These are phyloP conservation scores for Phialophora expanda DNA, from an alignment of 2,329 filamentous ascomycete genomes.

Conservation along the genomic window DNA sequence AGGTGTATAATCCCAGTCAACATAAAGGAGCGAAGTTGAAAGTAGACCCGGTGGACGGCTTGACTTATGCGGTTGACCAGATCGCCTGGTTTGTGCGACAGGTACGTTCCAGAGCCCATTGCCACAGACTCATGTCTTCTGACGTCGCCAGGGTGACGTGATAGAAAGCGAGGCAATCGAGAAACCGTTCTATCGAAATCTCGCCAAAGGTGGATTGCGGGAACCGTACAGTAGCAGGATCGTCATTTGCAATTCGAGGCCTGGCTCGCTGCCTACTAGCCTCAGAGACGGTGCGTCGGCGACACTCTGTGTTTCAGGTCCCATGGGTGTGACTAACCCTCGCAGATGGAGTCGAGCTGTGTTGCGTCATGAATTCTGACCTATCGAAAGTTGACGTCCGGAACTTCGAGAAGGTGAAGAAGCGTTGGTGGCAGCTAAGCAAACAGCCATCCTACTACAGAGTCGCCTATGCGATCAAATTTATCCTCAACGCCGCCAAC, in stretches of 20 bases:
- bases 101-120: not conserved
- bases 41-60: constrained; percentile 1
- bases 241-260: constrained; percentile 9
- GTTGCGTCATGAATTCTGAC: constrained; percentile 14
- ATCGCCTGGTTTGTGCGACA: constrained; percentile 16
- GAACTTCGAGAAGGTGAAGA: constrained; percentile 15
- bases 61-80: constrained; percentile 16
- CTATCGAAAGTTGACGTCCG: constrained; percentile 1
- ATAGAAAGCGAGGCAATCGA: constrained; percentile 11
- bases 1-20: constrained; percentile 6
- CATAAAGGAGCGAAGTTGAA: constrained; percentile 11
- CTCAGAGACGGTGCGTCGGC: not conserved
- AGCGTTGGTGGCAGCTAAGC: constrained; percentile 11
- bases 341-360: constrained; percentile 10
- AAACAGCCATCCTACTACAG: constrained; percentile 14
- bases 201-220: not conserved
- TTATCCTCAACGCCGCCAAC: constrained; percentile 10
- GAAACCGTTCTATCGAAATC: constrained; percentile 11
- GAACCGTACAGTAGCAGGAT: constrained; percentile 2
- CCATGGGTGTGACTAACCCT: not conserved
- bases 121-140: not conserved
- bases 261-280: not conserved
- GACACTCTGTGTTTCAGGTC: not conserved
- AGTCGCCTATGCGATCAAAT: constrained; percentile 14
- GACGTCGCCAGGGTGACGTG: constrained; percentile 6